A percentile compares a stretch with the other conserved stretches of the same genome.
phyloP scores from a whole-genome alignment of 2,329 filamentous ascomycete species.

The Trichophyton mentagrophytes region DNA sequence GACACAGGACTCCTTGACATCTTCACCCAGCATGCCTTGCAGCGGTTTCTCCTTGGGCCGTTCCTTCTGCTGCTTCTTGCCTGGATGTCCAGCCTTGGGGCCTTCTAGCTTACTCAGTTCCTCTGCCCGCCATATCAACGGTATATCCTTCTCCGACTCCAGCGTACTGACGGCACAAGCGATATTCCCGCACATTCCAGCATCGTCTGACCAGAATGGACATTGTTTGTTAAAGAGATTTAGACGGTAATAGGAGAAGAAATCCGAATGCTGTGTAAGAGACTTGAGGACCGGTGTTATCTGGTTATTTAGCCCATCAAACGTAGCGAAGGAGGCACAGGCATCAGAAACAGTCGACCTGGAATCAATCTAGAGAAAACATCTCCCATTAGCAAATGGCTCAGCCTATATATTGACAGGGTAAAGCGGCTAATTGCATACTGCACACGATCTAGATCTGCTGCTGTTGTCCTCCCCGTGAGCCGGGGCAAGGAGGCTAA shows the following conservation, averaged over 20 bases:
- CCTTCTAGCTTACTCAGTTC: conserved; percentile 87
- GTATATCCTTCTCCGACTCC: conserved; percentile 90
- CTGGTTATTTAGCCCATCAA: conserved; percentile 68
- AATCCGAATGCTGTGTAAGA: conserved; percentile 79
- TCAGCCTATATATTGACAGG: conserved; percentile 6
- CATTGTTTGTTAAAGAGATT: conserved; percentile 92
- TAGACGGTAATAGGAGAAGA: conserved; percentile 93
- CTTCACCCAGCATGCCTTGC: conserved; percentile 67
- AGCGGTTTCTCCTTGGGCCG: conserved; percentile 58
- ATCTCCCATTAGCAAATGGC: not conserved
- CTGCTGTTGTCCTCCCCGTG: conserved; percentile 28
- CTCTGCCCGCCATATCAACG: conserved; percentile 77
- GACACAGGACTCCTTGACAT: conserved; percentile 89
- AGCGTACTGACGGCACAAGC: conserved; percentile 91
- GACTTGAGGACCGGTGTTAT: conserved; percentile 66
- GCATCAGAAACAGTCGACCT: conserved; percentile 84
- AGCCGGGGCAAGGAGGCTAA: conserved; percentile 42
- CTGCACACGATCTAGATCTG: conserved; percentile 35
- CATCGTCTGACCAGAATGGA: conserved; percentile 89
- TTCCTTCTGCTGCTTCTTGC: conserved; percentile 58
- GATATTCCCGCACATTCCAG: conserved; percentile 91
- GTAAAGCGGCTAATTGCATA: conserved; percentile 29
- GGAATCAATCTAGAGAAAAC: conserved; percentile 59
- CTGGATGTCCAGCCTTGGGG: conserved; percentile 79
- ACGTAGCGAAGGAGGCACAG: conserved; percentile 81